Base-by-base conservation (phyloP, 805 yeast species). In the Priceomyces castillae region DNA sequence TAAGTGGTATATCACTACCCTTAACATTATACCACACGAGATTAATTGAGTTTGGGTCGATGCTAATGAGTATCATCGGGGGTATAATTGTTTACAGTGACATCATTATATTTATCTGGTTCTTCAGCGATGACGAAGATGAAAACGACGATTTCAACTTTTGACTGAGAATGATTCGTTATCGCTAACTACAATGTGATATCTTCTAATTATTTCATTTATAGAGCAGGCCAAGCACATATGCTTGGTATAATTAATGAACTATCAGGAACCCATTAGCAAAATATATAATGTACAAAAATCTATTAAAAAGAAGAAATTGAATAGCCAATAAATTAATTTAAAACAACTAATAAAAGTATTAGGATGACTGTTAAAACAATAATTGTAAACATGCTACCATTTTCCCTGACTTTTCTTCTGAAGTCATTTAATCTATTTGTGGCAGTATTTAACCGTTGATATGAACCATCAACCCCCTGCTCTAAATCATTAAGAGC, bases 1-100 rank as follows among this genome's bases (percentile, higher is more conserved):
- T 71, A 19, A 69, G 74, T 48, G 76, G 76, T n/a, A 59, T 70
- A 14, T 59, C 72, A n/a, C 62, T 71, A 47, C 76, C 76, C 3
- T 50, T 71, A 35, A 61, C 66, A 5, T 60, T 71, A 34, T 68
- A 63, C 53, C 76, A 70, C 52, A 58, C 67, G 28, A 38, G 52
- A 22, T 43, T 70, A 41, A 68, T 71, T 33, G 61, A 62, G 39
- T 47, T 65, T 44, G 75, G 75, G 6, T 58, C 73, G 4, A 58
- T 59, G 65, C 44, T 67, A 31, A 71, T 71, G 76, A 70, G 76
- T 60, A 65, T 67, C 12, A 46, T 59, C 30, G 76, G 76, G 12
- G 76, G 76, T 23, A 54, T 69, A 40, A 67, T 70, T 16, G 76
- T 71, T n/a, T 71, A 71, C 52, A 58, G 61, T 18, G 76, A 69